phyloP scores from a whole-genome alignment of 2,329 filamentous ascomycete genomes.

The Pseudogymnoascus sp. region DNA sequence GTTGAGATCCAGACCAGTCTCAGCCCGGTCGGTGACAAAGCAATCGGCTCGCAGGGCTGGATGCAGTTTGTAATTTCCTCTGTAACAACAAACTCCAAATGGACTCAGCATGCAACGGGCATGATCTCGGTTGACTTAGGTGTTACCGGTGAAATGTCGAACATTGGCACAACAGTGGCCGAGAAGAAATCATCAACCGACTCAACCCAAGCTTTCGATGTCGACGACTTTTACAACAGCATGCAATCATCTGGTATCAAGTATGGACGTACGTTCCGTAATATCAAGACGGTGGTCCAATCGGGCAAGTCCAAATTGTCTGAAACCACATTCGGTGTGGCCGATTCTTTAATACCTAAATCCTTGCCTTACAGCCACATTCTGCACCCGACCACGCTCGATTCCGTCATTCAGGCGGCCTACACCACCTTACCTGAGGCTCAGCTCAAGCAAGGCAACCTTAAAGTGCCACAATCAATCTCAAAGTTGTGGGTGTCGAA shows the following conservation, averaged over 20 bases:
- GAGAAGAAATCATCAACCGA: too few relatives aligned
- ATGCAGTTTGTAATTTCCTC: background rate
- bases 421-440: background rate
- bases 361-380: constrained; percentile 22
- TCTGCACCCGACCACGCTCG: constrained; percentile 32
- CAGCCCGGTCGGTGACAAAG: background rate
- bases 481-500: constrained; percentile 25
- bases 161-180: too few relatives aligned
- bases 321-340: background rate
- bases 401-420: constrained; percentile 28
- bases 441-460: background rate
- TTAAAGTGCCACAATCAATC: constrained; percentile 11
- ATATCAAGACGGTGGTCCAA: background rate
- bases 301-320: background rate
- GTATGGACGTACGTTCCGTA: too few relatives aligned
- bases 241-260: too few relatives aligned
- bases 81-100: background rate
- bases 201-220: too few relatives aligned
- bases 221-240: too few relatives aligned
- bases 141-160: too few relatives aligned
- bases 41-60: background rate
- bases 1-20: constrained; percentile 36
- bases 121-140: background rate
- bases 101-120: background rate
- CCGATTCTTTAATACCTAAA: background rate